Conservation (phyloP, 495 filamentous ascomycete genomes). For the Penicillium cinerascens region DNA sequence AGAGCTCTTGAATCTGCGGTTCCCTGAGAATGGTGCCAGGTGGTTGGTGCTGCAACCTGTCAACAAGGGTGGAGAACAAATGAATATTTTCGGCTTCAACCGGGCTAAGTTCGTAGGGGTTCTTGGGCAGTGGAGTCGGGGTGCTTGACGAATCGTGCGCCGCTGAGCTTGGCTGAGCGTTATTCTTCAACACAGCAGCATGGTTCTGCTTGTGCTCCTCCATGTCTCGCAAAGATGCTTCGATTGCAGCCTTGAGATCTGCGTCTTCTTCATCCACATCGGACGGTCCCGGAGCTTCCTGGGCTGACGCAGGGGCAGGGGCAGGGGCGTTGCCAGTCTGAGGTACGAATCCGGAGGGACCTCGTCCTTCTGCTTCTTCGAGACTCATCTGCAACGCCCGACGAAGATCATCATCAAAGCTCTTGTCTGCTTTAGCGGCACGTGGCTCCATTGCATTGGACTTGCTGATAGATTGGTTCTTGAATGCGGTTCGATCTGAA, state of each 20-base stretch:
- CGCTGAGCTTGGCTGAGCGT: slow-evolving; percentile 37
- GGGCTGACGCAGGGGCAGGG: slow-evolving; percentile 28
- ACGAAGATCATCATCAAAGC: slow-evolving; percentile 94
- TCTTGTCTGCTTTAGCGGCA: slow-evolving; percentile 74
- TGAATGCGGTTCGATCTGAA: slow-evolving; percentile 45
- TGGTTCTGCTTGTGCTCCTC: slow-evolving; percentile 95
- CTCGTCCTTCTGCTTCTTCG: slow-evolving; percentile 82
- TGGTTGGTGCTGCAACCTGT: slow-evolving; percentile 90
- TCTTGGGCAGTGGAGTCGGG: slow-evolving; percentile 60
- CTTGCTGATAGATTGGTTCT: slow-evolving; percentile 52
- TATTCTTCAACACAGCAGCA: slow-evolving; percentile 71
- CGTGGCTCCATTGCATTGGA: slow-evolving; percentile 79
- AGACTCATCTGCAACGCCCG: slow-evolving; percentile 92
- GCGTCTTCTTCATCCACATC: slow-evolving; percentile 66
- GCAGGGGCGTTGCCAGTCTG: slow-evolving; percentile 52
- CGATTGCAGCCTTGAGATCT: slow-evolving; percentile 92
- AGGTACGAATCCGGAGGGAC: slow-evolving; percentile 63
- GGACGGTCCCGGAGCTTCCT: slow-evolving; percentile 32
- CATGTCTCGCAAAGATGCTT: slow-evolving; percentile 95
- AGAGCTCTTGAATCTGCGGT: slow-evolving; percentile 96
- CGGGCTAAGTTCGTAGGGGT: slow-evolving; percentile 89
- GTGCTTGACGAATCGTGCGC: slow-evolving; percentile 23
- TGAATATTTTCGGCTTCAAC: slow-evolving; percentile 98
- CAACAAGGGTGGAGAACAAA: slow-evolving; percentile 90
- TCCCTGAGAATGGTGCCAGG: slow-evolving; percentile 92